Percentiles rank a stretch among this genome's conserved stretches.
Conservation (phyloP, 2,329 filamentous ascomycete species). For the Scopulariopsis brevicaulis region DNA sequence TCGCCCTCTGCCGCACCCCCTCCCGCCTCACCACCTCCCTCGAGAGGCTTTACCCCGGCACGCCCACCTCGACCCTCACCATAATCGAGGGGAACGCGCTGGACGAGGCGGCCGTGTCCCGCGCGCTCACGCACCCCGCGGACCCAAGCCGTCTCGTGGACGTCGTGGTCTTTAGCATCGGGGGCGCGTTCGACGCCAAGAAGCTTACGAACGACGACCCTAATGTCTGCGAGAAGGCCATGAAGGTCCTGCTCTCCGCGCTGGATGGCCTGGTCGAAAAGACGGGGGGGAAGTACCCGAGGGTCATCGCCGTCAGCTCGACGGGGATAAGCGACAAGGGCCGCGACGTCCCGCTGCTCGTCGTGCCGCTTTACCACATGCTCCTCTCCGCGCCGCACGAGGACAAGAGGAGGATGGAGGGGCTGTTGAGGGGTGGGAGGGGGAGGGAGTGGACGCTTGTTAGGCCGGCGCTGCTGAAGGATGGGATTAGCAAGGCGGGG, state of each 20-base stretch:
- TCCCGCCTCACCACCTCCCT: conserved; percentile 30
- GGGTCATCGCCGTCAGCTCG: conserved; percentile 22
- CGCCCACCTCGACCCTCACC: conserved; percentile 19
- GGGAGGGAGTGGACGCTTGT: conserved; percentile 24
- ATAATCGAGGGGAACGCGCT: conserved; percentile 36
- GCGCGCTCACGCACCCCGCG: conserved; percentile 19
- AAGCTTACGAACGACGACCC: conserved; percentile 30
- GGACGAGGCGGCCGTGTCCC: conserved; percentile 22
- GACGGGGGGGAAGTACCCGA: conserved; percentile 17
- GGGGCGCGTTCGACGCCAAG: conserved; percentile 19
- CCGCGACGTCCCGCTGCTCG: conserved; percentile 28
- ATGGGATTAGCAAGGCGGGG: conserved; percentile 10
- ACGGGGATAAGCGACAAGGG: conserved; percentile 25
- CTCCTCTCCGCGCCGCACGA: conserved; percentile 27
- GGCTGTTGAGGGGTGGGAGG: conserved; percentile 10
- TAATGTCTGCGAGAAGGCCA: conserved; percentile 33
- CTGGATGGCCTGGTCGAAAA: conserved; percentile 13
- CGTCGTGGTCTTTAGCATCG: conserved; percentile 35
- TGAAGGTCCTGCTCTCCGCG: conserved; percentile 26
- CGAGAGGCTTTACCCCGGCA: conserved; percentile 12
- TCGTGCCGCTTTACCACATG: conserved; percentile 30
- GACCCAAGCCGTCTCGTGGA: conserved; percentile 25
- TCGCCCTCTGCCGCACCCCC: conserved; percentile 37
- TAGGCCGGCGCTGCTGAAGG: conserved; percentile 22
- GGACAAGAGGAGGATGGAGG: conserved; percentile 38